A percentile compares a stretch with the other conserved stretches of the same genome.
Conservation (phyloP, 176 grass and related monocot genomes). For the maize (Zea mays) region Zm-B73-REFERENCE-NAM-5.0 NC_050103.1:4608501-4609000, state of each 20-base stretch:
- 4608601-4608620: not conserved
- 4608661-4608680: not conserved
- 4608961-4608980: slow-evolving; percentile 53
- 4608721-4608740: not conserved
- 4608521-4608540: not conserved
- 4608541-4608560: slow-evolving; percentile 24
- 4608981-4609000: not conserved
- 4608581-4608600: slow-evolving; percentile 35
- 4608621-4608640: not conserved
- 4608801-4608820: slow-evolving; percentile 44
- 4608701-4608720: not conserved
- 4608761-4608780: not conserved
- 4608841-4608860: slow-evolving; percentile 16
- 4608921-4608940: slow-evolving; percentile 69
- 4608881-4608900: slow-evolving; percentile 34
- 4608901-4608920: slow-evolving; percentile 45
- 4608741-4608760: not conserved
- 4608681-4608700: not conserved
- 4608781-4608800: not conserved
- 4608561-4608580: not conserved
- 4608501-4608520: not conserved
- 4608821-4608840: slow-evolving; percentile 47
- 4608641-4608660: slow-evolving; percentile 29
- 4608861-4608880: not conserved
- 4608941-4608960: slow-evolving; percentile 81